Percentiles rank a stretch among this genome's conserved stretches.
Evolutionary conservation across 495 filamentous ascomycete species (phyloP).

Genomic region (Daldinia decipiens): DNA sequence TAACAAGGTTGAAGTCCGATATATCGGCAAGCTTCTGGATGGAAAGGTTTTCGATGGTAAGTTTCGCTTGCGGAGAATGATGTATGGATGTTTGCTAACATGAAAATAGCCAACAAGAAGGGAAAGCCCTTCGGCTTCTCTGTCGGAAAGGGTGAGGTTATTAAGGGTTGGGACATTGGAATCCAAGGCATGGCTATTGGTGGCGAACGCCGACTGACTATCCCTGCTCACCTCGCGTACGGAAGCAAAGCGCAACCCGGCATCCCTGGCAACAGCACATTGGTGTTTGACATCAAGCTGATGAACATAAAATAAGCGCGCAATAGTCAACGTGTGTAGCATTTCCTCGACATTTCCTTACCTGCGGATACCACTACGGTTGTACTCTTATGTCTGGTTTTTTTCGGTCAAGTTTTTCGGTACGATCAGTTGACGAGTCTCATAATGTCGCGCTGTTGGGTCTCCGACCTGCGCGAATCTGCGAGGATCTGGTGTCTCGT

Average conservation of each 20-base stretch:
- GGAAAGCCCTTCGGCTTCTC: slow-evolving; percentile 96
- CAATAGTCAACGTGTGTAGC: slow-evolving; percentile 21
- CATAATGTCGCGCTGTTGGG: slow-evolving; percentile 35
- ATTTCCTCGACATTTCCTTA: slow-evolving; percentile 42
- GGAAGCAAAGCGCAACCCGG: slow-evolving; percentile 79
- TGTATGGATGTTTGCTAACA: slow-evolving; percentile 46
- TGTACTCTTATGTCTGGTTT: slow-evolving; percentile 43
- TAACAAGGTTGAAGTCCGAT: slow-evolving; percentile 88
- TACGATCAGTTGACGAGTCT: slow-evolving; percentile 26
- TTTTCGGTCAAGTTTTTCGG: slow-evolving; percentile 29
- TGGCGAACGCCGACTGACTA: slow-evolving; percentile 89
- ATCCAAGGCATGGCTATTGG: slow-evolving; percentile 90
- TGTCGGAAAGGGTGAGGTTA: slow-evolving; percentile 91
- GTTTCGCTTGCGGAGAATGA: slow-evolving; percentile 46
- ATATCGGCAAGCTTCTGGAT: slow-evolving; percentile 94
- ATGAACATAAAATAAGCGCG: slow-evolving; percentile 69
- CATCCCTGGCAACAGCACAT: slow-evolving; percentile 88
- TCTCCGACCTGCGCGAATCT: slow-evolving; percentile 56
- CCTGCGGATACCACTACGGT: slow-evolving; percentile 46
- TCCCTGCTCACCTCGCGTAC: slow-evolving; percentile 87
- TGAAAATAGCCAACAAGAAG: slow-evolving; percentile 85
- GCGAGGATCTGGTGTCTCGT: slow-evolving; percentile 51
- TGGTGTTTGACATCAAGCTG: slow-evolving; percentile 94
- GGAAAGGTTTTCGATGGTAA: slow-evolving; percentile 93
- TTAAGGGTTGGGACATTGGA: slow-evolving; percentile 98